phyloP scores from a whole-genome alignment of 2,329 filamentous ascomycete genomes.

The Penicillium sp. region DNA sequence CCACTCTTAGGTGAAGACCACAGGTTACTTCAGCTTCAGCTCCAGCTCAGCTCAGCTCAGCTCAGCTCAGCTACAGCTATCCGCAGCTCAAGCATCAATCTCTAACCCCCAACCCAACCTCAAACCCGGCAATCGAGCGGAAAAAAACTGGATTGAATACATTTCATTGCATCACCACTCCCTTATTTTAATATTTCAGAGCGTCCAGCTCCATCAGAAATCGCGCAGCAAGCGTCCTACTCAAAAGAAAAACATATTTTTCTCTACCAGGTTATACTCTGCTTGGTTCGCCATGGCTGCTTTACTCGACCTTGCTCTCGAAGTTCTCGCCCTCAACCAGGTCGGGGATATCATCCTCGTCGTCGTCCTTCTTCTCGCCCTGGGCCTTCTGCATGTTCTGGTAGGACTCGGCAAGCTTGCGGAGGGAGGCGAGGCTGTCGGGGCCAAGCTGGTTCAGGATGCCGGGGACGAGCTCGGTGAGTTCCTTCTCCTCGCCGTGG shows the following conservation, averaged over 20 bases:
- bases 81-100: not conserved
- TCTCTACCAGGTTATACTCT: not conserved
- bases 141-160: conserved; percentile 20
- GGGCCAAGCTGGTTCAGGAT: conserved; percentile 99
- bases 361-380: conserved; percentile 73
- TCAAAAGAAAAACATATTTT: not conserved
- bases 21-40: not conserved
- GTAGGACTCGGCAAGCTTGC: conserved; percentile 99
- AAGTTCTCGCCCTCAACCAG: conserved; percentile 98
- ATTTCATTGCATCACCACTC: conserved; percentile 28
- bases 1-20: not conserved
- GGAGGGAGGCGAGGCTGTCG: conserved; percentile 94
- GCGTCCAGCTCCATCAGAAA: no score
- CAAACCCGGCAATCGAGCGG: not conserved
- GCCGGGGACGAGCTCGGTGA: conserved; percentile 97
- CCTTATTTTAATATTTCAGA: conserved; percentile 17
- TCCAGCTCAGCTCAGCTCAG: not conserved
- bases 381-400: conserved; percentile 97
- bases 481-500: conserved; percentile 98
- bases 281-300: not conserved
- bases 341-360: conserved; percentile 91
- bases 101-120: not conserved
- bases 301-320: conserved; percentile 94
- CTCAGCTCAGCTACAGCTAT: not conserved
- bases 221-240: not conserved